phyloP scores from a whole-genome alignment of 75 land plant genomes.

The Picea sitchensis region DNA sequence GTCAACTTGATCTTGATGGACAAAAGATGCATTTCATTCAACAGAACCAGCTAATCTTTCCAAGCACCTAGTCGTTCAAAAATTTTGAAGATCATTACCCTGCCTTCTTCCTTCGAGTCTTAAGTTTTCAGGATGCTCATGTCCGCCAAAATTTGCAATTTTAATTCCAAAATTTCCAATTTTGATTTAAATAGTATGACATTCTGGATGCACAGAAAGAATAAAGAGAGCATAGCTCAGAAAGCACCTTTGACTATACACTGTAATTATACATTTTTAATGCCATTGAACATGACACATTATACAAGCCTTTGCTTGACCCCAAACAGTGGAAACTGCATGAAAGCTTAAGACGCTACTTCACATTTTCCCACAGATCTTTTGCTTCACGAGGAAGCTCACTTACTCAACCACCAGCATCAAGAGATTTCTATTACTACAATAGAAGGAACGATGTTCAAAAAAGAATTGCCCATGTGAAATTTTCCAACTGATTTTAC shows the following conservation, averaged over 20 bases:
- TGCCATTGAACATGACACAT: slow-evolving; percentile 4
- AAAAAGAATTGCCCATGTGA: slow-evolving; percentile 8
- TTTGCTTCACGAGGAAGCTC: not conserved
- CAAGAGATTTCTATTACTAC: slow-evolving; percentile 3
- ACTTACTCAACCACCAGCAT: not conserved
- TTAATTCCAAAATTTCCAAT: not conserved
- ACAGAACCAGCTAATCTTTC: not conserved
- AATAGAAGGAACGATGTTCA: not conserved
- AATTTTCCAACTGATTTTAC: not conserved
- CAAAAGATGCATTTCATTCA: not conserved
- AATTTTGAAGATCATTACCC: not conserved
- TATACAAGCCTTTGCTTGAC: slow-evolving; percentile 10
- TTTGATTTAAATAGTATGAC: not conserved
- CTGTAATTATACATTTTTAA: slow-evolving; percentile 9
- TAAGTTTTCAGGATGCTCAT: not conserved
- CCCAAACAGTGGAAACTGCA: not conserved
- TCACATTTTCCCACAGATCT: not conserved
- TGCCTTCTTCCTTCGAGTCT: not conserved
- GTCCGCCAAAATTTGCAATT: not conserved
- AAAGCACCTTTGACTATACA: slow-evolving; percentile 11
- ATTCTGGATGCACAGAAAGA: not conserved
- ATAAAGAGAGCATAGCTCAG: slow-evolving; percentile 6
- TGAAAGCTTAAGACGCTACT: not conserved
- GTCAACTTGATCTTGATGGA: not conserved
- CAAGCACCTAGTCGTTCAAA: not conserved